Conservation (phyloP, 164 flowering plant species). For the Protea cynaroides region DNA sequence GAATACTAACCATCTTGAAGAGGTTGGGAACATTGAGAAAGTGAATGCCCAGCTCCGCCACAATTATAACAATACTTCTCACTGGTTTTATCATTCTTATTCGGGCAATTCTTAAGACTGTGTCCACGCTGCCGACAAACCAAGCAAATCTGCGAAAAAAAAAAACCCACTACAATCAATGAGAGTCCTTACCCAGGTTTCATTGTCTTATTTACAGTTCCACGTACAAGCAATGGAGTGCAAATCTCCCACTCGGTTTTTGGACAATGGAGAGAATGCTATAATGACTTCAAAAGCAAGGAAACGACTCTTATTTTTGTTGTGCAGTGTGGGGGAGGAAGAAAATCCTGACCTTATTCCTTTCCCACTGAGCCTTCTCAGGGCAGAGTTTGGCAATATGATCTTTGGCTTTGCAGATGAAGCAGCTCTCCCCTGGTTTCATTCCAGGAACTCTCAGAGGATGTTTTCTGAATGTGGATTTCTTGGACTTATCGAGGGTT, state of each 20-base stretch:
- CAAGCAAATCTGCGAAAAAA: slow-evolving; percentile 72
- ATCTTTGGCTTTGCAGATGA: slow-evolving; percentile 63
- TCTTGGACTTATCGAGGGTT: slow-evolving; percentile 17
- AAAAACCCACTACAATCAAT: background rate
- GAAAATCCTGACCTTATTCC: slow-evolving; percentile 50
- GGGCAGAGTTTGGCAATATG: slow-evolving; percentile 92
- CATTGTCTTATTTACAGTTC: background rate
- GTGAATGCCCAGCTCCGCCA: slow-evolving; percentile 75
- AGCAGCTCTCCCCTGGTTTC: slow-evolving; percentile 92
- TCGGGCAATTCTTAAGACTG: slow-evolving; percentile 76
- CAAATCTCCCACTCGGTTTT: background rate
- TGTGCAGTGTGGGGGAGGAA: too few relatives aligned
- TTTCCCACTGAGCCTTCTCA: slow-evolving; percentile 72
- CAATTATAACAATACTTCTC: slow-evolving; percentile 85
- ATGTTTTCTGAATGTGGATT: slow-evolving; percentile 32
- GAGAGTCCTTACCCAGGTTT: background rate
- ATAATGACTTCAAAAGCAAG: background rate
- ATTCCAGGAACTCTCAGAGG: slow-evolving; percentile 84
- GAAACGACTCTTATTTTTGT: too few relatives aligned
- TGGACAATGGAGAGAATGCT: slow-evolving; percentile 1
- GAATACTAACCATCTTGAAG: slow-evolving; percentile 65
- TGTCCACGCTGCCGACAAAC: slow-evolving; percentile 83
- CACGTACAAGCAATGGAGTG: background rate
- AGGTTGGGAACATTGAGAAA: slow-evolving; percentile 61
- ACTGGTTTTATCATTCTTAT: slow-evolving; percentile 40